Evolutionary conservation across 2,329 filamentous ascomycete species (phyloP).

Genomic region (Lachnellula suecica): DNA sequence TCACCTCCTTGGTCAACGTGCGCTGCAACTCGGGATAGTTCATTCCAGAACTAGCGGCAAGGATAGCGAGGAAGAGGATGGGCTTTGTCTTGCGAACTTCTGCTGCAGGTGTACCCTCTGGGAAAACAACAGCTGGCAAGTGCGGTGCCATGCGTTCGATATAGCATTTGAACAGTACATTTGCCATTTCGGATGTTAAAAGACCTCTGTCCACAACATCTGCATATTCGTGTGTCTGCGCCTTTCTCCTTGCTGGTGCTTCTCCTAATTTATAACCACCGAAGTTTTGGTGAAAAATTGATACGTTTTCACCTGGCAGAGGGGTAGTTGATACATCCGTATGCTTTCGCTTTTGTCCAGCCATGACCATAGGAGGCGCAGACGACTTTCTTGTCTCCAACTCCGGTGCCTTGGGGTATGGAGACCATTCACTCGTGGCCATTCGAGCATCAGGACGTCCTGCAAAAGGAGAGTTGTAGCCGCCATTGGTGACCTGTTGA

Average conservation of each 20-base stretch:
- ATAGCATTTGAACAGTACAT: conserved; percentile 57
- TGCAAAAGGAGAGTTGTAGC: conserved; percentile 23
- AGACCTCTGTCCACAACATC: conserved; percentile 58
- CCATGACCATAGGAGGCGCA: conserved; percentile 33
- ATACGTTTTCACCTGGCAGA: conserved; percentile 1
- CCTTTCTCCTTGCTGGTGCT: conserved; percentile 8
- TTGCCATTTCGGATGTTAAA: conserved; percentile 54
- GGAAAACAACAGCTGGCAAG: conserved; percentile 62
- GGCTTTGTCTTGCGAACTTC: conserved; percentile 61
- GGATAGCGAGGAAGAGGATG: conserved; percentile 67
- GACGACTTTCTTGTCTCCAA: conserved; percentile 22
- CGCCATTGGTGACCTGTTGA: conserved; percentile 34
- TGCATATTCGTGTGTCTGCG: conserved; percentile 30
- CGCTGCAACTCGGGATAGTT: conserved; percentile 43
- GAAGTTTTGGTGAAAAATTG: conserved; percentile 2
- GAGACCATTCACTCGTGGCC: conserved; percentile 23
- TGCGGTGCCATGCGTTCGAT: conserved; percentile 59
- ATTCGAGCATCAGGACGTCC: conserved; percentile 20
- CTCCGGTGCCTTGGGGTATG: conserved; percentile 27
- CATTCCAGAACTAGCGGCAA: conserved; percentile 60
- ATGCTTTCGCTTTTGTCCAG: conserved; percentile 35
- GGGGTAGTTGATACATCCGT: conserved; percentile 12
- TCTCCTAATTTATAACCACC: not conserved
- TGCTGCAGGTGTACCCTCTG: conserved; percentile 49
- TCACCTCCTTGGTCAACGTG: conserved; percentile 46